A percentile compares a stretch with the other conserved stretches of the same genome.
phyloP scores from a whole-genome alignment of 106 monocot species.

The Dendrobium huoshanense region DNA sequence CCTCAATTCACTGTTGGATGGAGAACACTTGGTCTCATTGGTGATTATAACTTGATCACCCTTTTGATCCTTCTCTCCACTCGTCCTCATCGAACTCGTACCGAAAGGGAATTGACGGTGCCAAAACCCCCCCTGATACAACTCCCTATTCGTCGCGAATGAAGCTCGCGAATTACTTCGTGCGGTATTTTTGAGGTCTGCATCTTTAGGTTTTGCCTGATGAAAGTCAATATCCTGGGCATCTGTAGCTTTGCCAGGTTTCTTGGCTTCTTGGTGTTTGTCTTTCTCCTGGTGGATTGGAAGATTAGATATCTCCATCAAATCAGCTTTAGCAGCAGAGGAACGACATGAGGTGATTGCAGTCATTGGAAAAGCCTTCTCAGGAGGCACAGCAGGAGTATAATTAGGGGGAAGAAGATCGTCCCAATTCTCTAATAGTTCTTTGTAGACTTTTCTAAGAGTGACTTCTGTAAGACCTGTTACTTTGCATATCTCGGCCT shows the following conservation, averaged over 20 bases:
- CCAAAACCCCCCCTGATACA: conserved; percentile 44
- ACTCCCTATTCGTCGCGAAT: conserved; percentile 15
- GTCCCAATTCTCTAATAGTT: conserved; percentile 89
- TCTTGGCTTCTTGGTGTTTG: conserved; percentile 18
- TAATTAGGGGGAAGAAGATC: conserved; percentile 89
- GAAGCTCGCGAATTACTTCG: conserved; percentile 16
- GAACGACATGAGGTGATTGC: conserved; percentile 52
- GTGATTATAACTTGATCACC: conserved; percentile 9
- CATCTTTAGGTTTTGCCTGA: conserved; percentile 21
- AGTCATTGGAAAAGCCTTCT: conserved; percentile 96
- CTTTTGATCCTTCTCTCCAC: conserved; percentile 34
- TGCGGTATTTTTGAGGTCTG: conserved; percentile 12
- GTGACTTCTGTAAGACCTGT: conserved; percentile 97
- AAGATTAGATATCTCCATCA: conserved; percentile 22
- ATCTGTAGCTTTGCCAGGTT: conserved; percentile 22
- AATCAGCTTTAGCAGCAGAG: conserved; percentile 32
- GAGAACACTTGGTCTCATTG: conserved; percentile 14
- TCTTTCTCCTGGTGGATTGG: conserved; percentile 38
- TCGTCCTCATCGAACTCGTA: conserved; percentile 7
- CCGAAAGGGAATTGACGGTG: conserved; percentile 36
- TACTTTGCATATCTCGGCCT: conserved; percentile 99
- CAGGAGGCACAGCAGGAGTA: conserved; percentile 87
- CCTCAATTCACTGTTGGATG: conserved; percentile 16
- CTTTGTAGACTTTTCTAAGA: conserved; percentile 96
- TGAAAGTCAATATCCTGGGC: conserved; percentile 15